Evolutionary conservation across 2,329 filamentous ascomycete species (phyloP).

Genomic region (Hypoxylon sp.): DNA sequence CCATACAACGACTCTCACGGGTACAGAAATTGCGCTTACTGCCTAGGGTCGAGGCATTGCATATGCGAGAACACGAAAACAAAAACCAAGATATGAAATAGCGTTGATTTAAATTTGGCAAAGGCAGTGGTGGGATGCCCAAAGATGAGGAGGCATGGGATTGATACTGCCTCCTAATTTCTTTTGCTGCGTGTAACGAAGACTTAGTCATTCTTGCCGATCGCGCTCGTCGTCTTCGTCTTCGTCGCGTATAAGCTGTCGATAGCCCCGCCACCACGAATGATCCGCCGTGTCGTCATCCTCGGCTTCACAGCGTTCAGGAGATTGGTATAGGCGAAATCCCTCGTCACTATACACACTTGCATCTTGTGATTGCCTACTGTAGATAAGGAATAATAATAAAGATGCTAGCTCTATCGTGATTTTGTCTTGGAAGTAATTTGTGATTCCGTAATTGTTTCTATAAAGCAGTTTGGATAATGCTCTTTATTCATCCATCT

Average conservation of each 20-base stretch:
- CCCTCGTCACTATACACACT: background rate
- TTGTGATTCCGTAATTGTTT: background rate
- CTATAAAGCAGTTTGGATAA: background rate
- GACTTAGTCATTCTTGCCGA: background rate
- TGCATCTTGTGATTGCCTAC: background rate
- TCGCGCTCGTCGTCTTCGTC: background rate
- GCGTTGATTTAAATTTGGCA: background rate
- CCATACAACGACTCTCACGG: background rate
- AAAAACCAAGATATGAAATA: background rate
- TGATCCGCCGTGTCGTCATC: background rate
- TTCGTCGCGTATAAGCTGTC: background rate
- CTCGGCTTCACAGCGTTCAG: background rate
- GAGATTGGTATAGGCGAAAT: background rate
- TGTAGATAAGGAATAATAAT: background rate
- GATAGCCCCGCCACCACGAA: background rate
- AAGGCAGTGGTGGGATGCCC: too few species aligned
- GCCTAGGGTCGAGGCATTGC: background rate
- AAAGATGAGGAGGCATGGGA: too few species aligned
- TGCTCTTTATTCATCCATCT: conserved; percentile 83
- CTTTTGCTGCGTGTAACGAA: too few species aligned
- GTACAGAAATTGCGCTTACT: background rate
- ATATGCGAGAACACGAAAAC: background rate
- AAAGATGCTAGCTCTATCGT: background rate
- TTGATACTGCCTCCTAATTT: too few species aligned
- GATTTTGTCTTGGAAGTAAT: background rate